phyloP scores from a whole-genome alignment of 306 rosid genomes.

The Alnus rubra region DNA sequence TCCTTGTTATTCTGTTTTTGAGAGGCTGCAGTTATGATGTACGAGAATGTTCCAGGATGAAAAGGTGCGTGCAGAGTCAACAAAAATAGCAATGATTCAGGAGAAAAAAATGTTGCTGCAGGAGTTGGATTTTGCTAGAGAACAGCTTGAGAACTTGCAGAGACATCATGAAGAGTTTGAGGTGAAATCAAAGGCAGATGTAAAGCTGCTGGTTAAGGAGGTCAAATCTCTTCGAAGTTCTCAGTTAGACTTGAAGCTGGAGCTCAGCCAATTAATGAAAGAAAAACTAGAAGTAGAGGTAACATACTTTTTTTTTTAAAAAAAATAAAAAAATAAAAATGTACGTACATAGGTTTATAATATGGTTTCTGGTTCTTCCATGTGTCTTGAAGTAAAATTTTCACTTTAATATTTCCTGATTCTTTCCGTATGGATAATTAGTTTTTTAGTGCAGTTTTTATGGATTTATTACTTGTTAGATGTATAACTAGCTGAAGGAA shows the following conservation, averaged over 20 bases:
- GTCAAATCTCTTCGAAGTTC: constrained; percentile 82
- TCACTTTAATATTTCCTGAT: not conserved
- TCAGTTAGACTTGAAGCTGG: constrained; percentile 78
- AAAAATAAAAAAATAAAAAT: too few species aligned
- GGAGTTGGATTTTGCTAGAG: constrained; percentile 66
- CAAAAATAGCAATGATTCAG: constrained; percentile 54
- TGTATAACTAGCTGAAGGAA: not conserved
- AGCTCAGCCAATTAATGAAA: constrained; percentile 64
- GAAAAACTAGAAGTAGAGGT: constrained; percentile 89
- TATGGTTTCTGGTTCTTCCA: not conserved
- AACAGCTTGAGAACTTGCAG: constrained; percentile 64
- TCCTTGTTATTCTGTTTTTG: constrained; percentile 28
- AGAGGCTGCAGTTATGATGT: constrained; percentile 25
- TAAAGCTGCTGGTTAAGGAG: constrained; percentile 78
- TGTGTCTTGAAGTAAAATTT: not conserved
- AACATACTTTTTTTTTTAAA: constrained; percentile 8
- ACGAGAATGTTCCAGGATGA: constrained; percentile 64
- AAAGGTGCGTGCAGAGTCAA: constrained; percentile 59
- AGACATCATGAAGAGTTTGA: constrained; percentile 69
- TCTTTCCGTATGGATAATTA: not conserved
- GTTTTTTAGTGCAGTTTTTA: not conserved
- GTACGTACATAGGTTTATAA: not conserved
- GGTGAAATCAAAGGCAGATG: constrained; percentile 81
- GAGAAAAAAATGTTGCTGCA: constrained; percentile 73
- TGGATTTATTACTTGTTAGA: not conserved